Base-by-base conservation (phyloP, 805 yeast genomes). In the Saccharomycopsis capsularis region DNA sequence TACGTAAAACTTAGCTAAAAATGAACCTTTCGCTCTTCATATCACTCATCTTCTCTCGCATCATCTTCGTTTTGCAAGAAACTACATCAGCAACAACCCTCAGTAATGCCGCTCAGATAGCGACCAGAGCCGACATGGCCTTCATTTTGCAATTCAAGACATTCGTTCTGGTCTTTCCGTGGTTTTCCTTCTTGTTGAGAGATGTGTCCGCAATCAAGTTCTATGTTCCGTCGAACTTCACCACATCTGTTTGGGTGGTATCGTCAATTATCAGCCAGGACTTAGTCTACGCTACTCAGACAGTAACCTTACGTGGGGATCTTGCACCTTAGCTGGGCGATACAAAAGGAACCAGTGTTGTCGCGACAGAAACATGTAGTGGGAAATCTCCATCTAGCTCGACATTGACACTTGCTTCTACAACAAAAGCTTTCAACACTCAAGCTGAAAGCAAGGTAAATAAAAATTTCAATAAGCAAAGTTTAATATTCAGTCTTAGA, bases 121-220 rank as follows among this genome's bases (percentile, higher is more conserved):
- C 69, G 3, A 51, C 59, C 3, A 47, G 53, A 18, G 54, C 57
- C n/a, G 65, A 65, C 47, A 44, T 57, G 13, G 57, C 42, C 1
- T 61, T 65, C 32, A 19, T 66, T 21, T 22, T 53, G 4, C 65
- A 56, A 6, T 66, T 67, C 48, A 25, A 59, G n/a, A 61, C 67
- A 2, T 64, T 57, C 39, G 54, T 63, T 16, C 50, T 61, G 4
- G 60, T 57, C 3, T 64, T 68, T 46, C 69, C 68, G 1, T 65
- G 70, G 69, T 61, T 65, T 42, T 29, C 59, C 2, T 53, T 60
- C 2, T 49, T 65, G 37, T 44, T 66, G 6, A 18, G 47, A 1
- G 60, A 53, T 1, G 66, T 57, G 2, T 58, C 58, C 2, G 52
- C 47, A 4, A 50, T 68, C 2, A 55, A 60, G 3, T 52, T 64